Evolutionary conservation across 768 basidiomycete genomes (phyloP).

Genomic region (Trametes punicea): DNA sequence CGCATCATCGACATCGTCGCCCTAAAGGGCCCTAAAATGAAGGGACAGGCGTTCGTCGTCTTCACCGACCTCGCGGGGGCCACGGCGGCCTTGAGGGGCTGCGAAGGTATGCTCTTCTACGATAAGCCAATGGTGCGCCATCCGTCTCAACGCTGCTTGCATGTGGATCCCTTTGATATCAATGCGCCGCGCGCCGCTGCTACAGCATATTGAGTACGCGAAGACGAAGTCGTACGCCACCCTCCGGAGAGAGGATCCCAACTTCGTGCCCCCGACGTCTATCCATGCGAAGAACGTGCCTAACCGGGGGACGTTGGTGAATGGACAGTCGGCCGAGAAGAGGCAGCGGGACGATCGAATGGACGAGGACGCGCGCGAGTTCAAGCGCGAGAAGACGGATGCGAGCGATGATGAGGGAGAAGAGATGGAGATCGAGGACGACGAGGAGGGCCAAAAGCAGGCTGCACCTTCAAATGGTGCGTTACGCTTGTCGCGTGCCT

Average conservation of each 20-base stretch:
- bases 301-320: constrained; percentile 17
- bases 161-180: constrained; percentile 29
- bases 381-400: constrained; percentile 69
- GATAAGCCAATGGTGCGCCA: constrained; percentile 81
- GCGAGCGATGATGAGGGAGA: constrained; percentile 64
- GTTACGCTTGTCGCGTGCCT: not conserved
- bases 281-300: constrained; percentile 47
- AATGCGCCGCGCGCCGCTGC: constrained; percentile 18
- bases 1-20: constrained; percentile 92
- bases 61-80: constrained; percentile 89
- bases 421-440: constrained; percentile 95
- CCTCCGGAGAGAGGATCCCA: constrained; percentile 71
- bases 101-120: constrained; percentile 91
- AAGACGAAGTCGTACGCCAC: constrained; percentile 88
- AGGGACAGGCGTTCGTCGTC: constrained; percentile 94
- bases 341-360: constrained; percentile 62
- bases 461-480: constrained; percentile 29
- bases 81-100: constrained; percentile 88
- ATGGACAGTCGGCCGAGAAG: constrained; percentile 48
- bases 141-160: constrained; percentile 23
- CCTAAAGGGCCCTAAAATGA: constrained; percentile 79
- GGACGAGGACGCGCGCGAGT: constrained; percentile 48
- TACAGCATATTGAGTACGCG: constrained; percentile 87
- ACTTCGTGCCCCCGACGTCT: constrained; percentile 71
- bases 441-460: constrained; percentile 52